phyloP scores from a whole-genome alignment of 495 filamentous ascomycete species.

The Chlorociboria aeruginascens region DNA sequence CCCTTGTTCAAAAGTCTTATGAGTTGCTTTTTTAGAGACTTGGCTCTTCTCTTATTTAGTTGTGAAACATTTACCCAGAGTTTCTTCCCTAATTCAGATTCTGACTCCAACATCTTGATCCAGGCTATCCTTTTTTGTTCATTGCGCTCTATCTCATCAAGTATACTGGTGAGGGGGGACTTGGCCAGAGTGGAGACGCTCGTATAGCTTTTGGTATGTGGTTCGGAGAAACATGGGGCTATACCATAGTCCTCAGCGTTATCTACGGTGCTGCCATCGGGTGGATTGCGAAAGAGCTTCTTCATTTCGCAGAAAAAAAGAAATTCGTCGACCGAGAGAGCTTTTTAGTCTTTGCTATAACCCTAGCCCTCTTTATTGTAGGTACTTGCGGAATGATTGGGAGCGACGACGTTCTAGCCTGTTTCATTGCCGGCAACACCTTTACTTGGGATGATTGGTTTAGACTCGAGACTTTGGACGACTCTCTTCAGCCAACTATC shows the following conservation, averaged over 20 bases:
- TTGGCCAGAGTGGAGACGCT: constrained; percentile 37
- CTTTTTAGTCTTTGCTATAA: constrained; percentile 80
- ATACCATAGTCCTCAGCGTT: constrained; percentile 69
- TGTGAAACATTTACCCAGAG: too few species aligned
- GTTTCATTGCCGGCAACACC: constrained; percentile 85
- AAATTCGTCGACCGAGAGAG: constrained; percentile 82
- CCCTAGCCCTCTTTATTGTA: constrained; percentile 70
- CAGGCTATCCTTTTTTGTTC: constrained; percentile 60
- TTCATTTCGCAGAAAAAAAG: constrained; percentile 74
- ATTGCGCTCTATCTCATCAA: constrained; percentile 74
- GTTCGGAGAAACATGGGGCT: constrained; percentile 82
- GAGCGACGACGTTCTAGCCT: constrained; percentile 84
- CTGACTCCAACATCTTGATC: too few species aligned
- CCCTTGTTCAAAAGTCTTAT: neutral
- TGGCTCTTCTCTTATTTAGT: too few species aligned
- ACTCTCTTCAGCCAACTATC: constrained; percentile 82
- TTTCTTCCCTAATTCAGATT: too few species aligned
- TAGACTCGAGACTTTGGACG: constrained; percentile 74
- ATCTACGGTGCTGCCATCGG: constrained; percentile 68
- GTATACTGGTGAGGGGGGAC: constrained; percentile 46
- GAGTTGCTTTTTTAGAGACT: too few species aligned
- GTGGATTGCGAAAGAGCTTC: constrained; percentile 66
- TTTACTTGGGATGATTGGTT: constrained; percentile 95
- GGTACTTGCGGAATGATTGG: constrained; percentile 85
- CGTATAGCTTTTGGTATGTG: constrained; percentile 64